phyloP scores from a whole-genome alignment of 2,329 filamentous ascomycete genomes.

The Pseudogymnoascus sp. region DNA sequence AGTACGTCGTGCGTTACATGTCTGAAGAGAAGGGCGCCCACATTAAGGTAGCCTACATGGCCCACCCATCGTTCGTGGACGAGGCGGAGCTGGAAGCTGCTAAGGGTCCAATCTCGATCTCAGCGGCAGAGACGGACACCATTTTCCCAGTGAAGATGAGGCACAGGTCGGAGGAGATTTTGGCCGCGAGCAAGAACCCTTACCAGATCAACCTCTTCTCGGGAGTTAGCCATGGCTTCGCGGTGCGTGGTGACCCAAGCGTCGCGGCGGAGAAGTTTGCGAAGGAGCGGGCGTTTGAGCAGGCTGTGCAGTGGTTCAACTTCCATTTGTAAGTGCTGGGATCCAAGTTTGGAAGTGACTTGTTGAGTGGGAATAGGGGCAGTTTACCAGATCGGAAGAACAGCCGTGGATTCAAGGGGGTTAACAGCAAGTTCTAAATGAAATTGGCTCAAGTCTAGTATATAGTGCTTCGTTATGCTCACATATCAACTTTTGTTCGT shows the following conservation, averaged over 20 bases:
- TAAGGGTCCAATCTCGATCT: conserved; percentile 59
- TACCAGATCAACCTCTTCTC: conserved; percentile 71
- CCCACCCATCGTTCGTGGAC: conserved; percentile 69
- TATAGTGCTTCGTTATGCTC: background rate
- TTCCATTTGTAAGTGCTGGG: conserved; percentile 32
- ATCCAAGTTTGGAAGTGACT: conserved; percentile 1
- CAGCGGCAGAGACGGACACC: conserved; percentile 53
- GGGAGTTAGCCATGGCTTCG: conserved; percentile 66
- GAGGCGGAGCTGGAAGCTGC: conserved; percentile 58
- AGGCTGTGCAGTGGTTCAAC: conserved; percentile 72
- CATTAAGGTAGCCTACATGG: conserved; percentile 63
- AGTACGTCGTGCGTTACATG: conserved; percentile 65
- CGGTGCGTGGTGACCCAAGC: conserved; percentile 56
- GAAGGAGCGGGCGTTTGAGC: conserved; percentile 73
- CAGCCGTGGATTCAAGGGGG: background rate
- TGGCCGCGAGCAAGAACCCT: conserved; percentile 42
- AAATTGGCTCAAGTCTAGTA: background rate
- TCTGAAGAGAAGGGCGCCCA: conserved; percentile 45
- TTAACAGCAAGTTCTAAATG: background rate
- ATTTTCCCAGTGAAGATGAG: conserved; percentile 59
- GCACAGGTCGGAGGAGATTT: conserved; percentile 56
- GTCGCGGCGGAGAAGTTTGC: conserved; percentile 55
- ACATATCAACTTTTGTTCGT: background rate
- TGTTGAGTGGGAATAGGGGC: background rate
- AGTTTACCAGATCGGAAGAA: background rate